Base-by-base conservation (phyloP, 495 filamentous ascomycete genomes). In the Daldinia bambusicola region DNA sequence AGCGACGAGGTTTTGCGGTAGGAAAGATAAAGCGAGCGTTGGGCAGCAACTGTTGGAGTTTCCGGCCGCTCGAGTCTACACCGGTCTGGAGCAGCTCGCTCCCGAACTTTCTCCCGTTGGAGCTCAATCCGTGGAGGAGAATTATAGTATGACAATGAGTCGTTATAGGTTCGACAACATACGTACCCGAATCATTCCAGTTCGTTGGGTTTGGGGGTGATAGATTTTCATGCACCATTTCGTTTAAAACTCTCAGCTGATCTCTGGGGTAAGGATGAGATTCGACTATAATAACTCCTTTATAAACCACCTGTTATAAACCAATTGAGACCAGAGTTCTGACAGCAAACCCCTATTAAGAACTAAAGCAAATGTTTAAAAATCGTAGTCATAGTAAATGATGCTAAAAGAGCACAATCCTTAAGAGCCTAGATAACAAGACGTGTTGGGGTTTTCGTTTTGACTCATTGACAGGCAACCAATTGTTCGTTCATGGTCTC, bases 121-220 rank as follows among this genome's bases (percentile, higher is more conserved):
- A 85, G 45, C 82, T 82, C 4, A 84, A 79, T 8, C 86, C 86
- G 66, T 87, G 86, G 5, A 87, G 82, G n/a, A 88, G 64, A 64
- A 89, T 88, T 22, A 83, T 74, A 0, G 83, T 88, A 61, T 84
- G 77, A 2, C 84, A 83, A 64, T 89, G 85, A 0, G 22, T 5
- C 18, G n/a, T 40, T 1, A 34, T 74, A 61, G 78, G 61, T 64
- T 75, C 56, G 22, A 82, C 67, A n/a, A 77, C 48, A n/a, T 61
- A 67, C 6, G 56, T 34, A 26, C 6, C 22, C 26, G n/a, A 55
- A 22, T 36, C n/a, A 36, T 7, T 45, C 12, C 22, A 13, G 9
- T n/a, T 16, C 4, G 16, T n/a, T 55, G 5, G 61, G 20, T 40
- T 13, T 13, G 4, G 9, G 8, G 12, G 7, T 20, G 57, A 30